Percentiles rank a stretch among this genome's conserved stretches.
Evolutionary conservation across 2,329 filamentous ascomycete species (phyloP).

Genomic region (Xylaria sp.): DNA sequence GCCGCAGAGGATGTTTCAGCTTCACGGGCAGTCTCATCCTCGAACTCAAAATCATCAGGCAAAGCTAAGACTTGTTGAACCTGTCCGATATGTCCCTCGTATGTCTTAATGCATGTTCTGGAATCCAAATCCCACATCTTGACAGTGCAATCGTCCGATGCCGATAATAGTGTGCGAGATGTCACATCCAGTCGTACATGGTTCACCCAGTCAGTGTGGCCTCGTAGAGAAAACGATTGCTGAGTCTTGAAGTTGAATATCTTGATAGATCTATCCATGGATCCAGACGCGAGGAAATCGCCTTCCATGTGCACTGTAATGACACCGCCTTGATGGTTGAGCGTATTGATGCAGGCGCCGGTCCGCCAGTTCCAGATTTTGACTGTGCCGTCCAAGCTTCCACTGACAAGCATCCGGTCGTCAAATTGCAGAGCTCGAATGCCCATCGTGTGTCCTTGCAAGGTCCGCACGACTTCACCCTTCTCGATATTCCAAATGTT

Average conservation of each 20-base stretch:
- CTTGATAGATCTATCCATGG: constrained; percentile 88
- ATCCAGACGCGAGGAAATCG: constrained; percentile 86
- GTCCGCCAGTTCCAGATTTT: constrained; percentile 98
- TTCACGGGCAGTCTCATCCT: constrained; percentile 69
- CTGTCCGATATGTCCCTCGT: constrained; percentile 91
- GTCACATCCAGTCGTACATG: constrained; percentile 86
- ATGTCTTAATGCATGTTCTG: constrained; percentile 78
- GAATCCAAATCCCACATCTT: constrained; percentile 95
- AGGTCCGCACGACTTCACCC: constrained; percentile 84
- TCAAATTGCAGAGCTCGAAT: constrained; percentile 94
- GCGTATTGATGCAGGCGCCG: constrained; percentile 84
- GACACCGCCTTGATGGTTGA: constrained; percentile 83
- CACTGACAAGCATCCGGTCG: constrained; percentile 89
- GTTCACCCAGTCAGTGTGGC: constrained; percentile 96
- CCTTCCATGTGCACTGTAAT: constrained; percentile 89
- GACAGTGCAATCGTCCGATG: constrained; percentile 91
- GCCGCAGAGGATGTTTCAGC: constrained; percentile 66
- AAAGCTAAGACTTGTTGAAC: constrained; percentile 91
- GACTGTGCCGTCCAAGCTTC: constrained; percentile 86
- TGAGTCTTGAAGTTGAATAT: constrained; percentile 93
- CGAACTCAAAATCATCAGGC: constrained; percentile 88
- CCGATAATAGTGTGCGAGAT: constrained; percentile 89
- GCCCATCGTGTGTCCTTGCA: constrained; percentile 83
- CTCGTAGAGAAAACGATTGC: constrained; percentile 80
- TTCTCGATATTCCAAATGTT: constrained; percentile 97